Evolutionary conservation across 2,329 filamentous ascomycete genomes (phyloP).

Genomic region (Esteya vermicola): DNA sequence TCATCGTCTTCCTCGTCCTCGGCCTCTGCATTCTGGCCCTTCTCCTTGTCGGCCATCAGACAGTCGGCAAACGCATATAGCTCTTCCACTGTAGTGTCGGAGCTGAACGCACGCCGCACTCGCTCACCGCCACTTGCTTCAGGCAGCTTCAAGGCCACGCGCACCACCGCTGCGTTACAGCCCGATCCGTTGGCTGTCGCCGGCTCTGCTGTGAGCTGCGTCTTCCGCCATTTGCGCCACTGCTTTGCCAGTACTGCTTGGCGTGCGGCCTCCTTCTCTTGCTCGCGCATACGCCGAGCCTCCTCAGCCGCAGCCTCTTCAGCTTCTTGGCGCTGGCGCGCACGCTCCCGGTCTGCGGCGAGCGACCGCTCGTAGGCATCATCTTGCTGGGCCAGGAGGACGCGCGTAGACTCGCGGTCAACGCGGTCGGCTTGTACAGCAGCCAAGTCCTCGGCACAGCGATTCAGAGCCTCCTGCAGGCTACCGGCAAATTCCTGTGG

Average conservation of each 20-base stretch:
- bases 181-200: constrained; percentile 19
- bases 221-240: constrained; percentile 72
- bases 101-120: constrained; percentile 53
- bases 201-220: constrained; percentile 51
- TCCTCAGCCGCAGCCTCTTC: constrained; percentile 52
- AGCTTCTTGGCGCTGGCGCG: constrained; percentile 51
- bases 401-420: constrained; percentile 70
- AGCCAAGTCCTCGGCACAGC: constrained; percentile 62
- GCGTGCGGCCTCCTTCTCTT: constrained; percentile 45
- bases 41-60: constrained; percentile 38
- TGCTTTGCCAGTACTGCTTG: constrained; percentile 25
- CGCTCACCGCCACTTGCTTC: constrained; percentile 51
- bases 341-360: constrained; percentile 74
- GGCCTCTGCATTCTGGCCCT: constrained; percentile 22
- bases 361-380: constrained; percentile 86
- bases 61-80: constrained; percentile 96
- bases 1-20: constrained; percentile 12
- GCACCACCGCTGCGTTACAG: constrained; percentile 50
- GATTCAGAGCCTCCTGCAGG: constrained; percentile 56
- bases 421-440: constrained; percentile 61
- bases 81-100: constrained; percentile 64
- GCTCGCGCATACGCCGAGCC: constrained; percentile 58
- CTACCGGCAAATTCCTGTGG: constrained; percentile 61
- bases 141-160: constrained; percentile 54
- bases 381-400: constrained; percentile 76